These are phyloP conservation scores for Malassezia cuniculi DNA, from an alignment of 1,284 basidiomycete genomes.

Conservation along the genomic window DNA sequence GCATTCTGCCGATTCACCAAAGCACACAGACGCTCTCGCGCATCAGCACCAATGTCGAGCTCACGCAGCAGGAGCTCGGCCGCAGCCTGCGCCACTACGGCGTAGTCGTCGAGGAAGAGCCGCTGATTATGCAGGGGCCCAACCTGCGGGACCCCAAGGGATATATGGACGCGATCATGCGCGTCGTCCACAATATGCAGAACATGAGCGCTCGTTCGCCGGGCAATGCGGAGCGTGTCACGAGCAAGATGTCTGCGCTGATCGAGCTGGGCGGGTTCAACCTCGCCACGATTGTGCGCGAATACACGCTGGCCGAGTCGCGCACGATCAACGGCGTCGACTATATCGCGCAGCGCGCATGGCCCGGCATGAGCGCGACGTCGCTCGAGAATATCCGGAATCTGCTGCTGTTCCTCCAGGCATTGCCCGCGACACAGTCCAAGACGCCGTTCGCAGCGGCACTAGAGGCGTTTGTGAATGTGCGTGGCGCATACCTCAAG, in stretches of 20 bases:
- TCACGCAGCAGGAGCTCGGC: conserved; percentile 29
- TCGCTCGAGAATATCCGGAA: conserved; percentile 16
- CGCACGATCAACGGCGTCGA: conserved; percentile 23
- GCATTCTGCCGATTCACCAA: conserved; percentile 41
- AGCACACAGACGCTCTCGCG: conserved; percentile 36
- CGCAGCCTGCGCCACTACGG: conserved; percentile 38
- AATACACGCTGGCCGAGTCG: conserved; percentile 32
- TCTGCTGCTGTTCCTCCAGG: conserved; percentile 15
- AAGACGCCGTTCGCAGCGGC: conserved; percentile 2
- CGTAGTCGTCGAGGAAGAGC: conserved; percentile 39
- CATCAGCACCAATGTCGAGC: conserved; percentile 26
- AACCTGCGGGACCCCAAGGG: conserved; percentile 27
- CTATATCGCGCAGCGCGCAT: conserved; percentile 20
- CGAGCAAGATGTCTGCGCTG: conserved; percentile 34
- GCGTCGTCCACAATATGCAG: conserved; percentile 30
- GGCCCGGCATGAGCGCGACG: conserved; percentile 21
- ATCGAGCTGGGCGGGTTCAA: conserved; percentile 36
- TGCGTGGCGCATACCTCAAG: conserved; percentile 5
- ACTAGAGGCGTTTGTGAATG: conserved; percentile 2
- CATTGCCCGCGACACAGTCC: background rate
- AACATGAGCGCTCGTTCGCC: conserved; percentile 21
- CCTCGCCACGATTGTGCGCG: conserved; percentile 26
- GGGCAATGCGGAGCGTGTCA: conserved; percentile 27
- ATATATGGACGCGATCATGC: conserved; percentile 38
- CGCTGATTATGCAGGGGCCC: conserved; percentile 33